Conservation (phyloP, 768 basidiomycete genomes). For the Nidularia pulvinata region DNA sequence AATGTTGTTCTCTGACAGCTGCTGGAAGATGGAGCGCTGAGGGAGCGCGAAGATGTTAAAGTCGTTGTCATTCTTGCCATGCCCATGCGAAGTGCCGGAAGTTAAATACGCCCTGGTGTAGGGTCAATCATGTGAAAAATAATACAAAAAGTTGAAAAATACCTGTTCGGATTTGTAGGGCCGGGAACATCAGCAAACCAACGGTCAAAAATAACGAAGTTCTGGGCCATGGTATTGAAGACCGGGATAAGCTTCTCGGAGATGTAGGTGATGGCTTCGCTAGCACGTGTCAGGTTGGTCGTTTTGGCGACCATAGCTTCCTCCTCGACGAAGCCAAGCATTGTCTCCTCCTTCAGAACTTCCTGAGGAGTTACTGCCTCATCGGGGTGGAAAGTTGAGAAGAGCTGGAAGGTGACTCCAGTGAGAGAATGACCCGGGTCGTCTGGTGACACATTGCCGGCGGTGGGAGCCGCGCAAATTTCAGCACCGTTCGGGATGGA, state of each 20-base stretch:
- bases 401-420: conserved; percentile 19
- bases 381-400: conserved; percentile 17
- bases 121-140: background rate
- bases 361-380: conserved; percentile 7
- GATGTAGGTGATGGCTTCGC: conserved; percentile 22
- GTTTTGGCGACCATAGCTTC: conserved; percentile 13
- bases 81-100: conserved; percentile 23
- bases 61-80: conserved; percentile 19
- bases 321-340: conserved; percentile 19
- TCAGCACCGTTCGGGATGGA: conserved; percentile 8
- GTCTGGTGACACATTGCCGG: conserved; percentile 14
- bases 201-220: conserved; percentile 23
- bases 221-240: conserved; percentile 13
- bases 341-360: conserved; percentile 3
- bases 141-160: background rate
- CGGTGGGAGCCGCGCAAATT: conserved; percentile 14
- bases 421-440: conserved; percentile 21
- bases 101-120: conserved; percentile 12
- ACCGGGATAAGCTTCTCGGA: conserved; percentile 16
- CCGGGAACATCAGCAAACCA: conserved; percentile 27
- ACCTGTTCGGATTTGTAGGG: conserved; percentile 27
- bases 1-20: conserved; percentile 15
- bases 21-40: conserved; percentile 21
- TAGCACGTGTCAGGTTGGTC: conserved; percentile 12
- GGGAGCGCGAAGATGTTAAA: conserved; percentile 12